Percentiles rank a stretch among this genome's conserved stretches.
These are phyloP conservation scores for Ceratobasidium sp. DNA, from an alignment of 1,284 basidiomycete genomes.

Conservation along the genomic window DNA sequence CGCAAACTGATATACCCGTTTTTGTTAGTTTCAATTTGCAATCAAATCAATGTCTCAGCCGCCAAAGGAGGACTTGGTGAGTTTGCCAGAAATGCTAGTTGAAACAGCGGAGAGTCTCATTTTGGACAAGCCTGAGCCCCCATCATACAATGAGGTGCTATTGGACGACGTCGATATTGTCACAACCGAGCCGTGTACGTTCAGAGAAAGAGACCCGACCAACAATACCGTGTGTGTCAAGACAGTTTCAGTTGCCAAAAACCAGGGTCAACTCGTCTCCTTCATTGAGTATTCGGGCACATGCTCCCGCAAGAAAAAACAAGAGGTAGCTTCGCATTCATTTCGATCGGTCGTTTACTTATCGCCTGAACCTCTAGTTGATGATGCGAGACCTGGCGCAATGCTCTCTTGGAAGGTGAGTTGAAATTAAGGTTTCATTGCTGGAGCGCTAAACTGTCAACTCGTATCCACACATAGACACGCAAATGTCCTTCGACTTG, in stretches of 20 bases:
- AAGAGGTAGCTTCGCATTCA: slow-evolving; percentile 11
- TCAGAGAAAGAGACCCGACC: neutral
- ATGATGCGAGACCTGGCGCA: slow-evolving; percentile 6
- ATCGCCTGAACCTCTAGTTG: too few species aligned
- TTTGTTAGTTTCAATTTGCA: neutral
- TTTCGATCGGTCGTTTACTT: too few species aligned
- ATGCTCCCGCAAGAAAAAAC: neutral
- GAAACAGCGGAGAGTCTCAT: neutral
- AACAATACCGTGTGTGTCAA: neutral
- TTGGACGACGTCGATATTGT: neutral
- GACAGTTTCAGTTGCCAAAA: neutral
- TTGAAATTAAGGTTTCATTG: neutral
- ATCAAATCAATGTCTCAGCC: neutral
- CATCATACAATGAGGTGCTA: neutral
- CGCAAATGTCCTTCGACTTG: neutral
- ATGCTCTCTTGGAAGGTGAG: neutral
- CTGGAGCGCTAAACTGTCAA: neutral
- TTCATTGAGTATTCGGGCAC: slow-evolving; percentile 14
- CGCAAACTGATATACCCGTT: too few species aligned
- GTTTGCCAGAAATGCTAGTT: neutral
- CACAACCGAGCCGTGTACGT: too few species aligned
- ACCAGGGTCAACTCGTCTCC: neutral
- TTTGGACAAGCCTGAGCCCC: neutral
- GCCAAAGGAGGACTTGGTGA: neutral
- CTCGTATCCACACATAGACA: slow-evolving; percentile 7